These are phyloP conservation scores for Eleusine coracana DNA, from an alignment of 176 grass and related monocot species.

Conservation along the genomic window DNA sequence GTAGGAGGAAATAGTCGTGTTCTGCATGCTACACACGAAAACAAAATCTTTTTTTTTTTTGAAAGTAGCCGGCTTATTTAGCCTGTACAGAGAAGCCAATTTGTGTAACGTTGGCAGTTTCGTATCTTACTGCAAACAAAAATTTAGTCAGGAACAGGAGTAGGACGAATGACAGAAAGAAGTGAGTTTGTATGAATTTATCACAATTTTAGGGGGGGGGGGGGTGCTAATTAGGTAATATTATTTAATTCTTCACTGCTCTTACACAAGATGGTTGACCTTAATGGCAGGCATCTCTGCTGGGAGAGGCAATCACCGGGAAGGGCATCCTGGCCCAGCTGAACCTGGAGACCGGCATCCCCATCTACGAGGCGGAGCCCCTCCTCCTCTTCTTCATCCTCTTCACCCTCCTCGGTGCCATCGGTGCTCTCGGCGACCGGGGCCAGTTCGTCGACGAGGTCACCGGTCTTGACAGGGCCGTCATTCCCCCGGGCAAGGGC, in stretches of 20 bases:
- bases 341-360: slow-evolving; percentile 96
- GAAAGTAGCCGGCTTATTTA: no score
- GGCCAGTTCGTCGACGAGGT: slow-evolving; percentile 75
- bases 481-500: slow-evolving; percentile 89
- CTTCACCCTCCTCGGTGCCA: slow-evolving; percentile 97
- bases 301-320: slow-evolving; percentile 98
- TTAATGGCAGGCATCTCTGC: slow-evolving; percentile 63
- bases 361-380: slow-evolving; percentile 98
- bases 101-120: neutral
- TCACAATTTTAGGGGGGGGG: no score
- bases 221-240: neutral
- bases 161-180: neutral
- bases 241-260: neutral
- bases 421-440: slow-evolving; percentile 93
- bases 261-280: neutral
- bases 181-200: neutral
- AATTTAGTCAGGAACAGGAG: neutral
- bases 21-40: neutral
- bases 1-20: neutral
- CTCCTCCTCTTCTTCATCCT: slow-evolving; percentile 99
- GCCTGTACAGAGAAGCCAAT: neutral
- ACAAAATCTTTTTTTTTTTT: no score
- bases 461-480: slow-evolving; percentile 80
- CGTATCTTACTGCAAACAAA: neutral
- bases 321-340: slow-evolving; percentile 94